Percentiles rank a stretch among this genome's conserved stretches.
phyloP scores from a whole-genome alignment of 1,284 basidiomycete species.

The Ceratobasidium sp. region DNA sequence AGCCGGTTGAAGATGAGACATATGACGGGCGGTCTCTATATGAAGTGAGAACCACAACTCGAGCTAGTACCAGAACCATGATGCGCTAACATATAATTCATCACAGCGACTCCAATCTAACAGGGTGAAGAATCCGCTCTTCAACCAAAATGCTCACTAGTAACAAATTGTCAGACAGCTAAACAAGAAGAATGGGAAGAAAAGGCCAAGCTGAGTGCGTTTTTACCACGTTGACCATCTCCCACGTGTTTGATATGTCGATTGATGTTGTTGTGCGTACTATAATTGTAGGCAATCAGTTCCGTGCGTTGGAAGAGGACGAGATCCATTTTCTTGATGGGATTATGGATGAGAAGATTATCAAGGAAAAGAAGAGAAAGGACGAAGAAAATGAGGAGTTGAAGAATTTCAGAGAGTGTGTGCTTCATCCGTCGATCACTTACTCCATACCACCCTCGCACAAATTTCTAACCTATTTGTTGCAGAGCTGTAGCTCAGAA shows the following conservation, averaged over 20 bases:
- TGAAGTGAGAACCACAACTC: constrained; percentile 84
- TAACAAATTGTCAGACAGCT: constrained; percentile 68
- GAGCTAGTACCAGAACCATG: too few species aligned
- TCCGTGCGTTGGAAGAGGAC: constrained; percentile 90
- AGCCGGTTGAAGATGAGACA: constrained; percentile 74
- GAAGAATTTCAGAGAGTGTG: constrained; percentile 80
- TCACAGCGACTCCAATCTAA: constrained; percentile 53
- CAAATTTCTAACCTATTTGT: too few species aligned
- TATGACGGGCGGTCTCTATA: constrained; percentile 92
- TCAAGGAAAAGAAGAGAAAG: constrained; percentile 80
- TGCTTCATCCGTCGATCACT: too few species aligned
- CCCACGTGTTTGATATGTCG: neutral
- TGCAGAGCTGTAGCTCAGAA: constrained; percentile 81
- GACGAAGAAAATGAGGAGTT: constrained; percentile 86
- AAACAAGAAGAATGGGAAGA: constrained; percentile 97
- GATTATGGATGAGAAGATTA: constrained; percentile 79
- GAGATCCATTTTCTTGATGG: constrained; percentile 91
- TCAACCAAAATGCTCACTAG: neutral
- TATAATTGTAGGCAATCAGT: constrained; percentile 93
- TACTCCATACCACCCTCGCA: too few species aligned
- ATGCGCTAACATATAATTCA: neutral
- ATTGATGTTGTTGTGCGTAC: too few species aligned
- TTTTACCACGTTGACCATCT: neutral
- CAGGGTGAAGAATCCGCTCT: constrained; percentile 51
- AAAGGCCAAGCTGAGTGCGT: constrained; percentile 85